These are phyloP conservation scores for Microcyclosporella mali DNA, from an alignment of 2,329 filamentous ascomycete genomes.

Conservation along the genomic window DNA sequence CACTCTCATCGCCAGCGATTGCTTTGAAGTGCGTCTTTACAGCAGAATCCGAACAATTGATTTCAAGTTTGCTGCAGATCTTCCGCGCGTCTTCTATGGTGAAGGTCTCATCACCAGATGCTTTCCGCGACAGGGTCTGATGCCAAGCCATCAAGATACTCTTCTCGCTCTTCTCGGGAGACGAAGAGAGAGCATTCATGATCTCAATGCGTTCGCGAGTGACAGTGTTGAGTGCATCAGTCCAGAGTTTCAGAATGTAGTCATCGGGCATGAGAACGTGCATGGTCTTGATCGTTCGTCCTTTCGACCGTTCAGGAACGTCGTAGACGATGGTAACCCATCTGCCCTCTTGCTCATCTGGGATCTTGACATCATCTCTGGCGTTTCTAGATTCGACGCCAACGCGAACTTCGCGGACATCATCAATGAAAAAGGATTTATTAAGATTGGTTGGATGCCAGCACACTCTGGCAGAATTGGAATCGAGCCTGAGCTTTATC, in stretches of 20 bases:
- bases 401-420: constrained; percentile 83
- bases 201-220: constrained; percentile 80
- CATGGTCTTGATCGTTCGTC: constrained; percentile 65
- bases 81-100: constrained; percentile 73
- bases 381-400: constrained; percentile 83
- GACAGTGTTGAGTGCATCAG: constrained; percentile 73
- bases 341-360: constrained; percentile 59
- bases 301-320: constrained; percentile 69
- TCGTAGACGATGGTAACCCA: constrained; percentile 92
- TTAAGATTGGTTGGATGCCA: constrained; percentile 75
- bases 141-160: constrained; percentile 65
- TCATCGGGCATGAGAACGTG: constrained; percentile 76
- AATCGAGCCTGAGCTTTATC: constrained; percentile 73
- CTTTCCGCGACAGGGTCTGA: constrained; percentile 68
- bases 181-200: constrained; percentile 80
- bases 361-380: constrained; percentile 71
- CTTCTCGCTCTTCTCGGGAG: constrained; percentile 67
- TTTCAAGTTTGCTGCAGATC: constrained; percentile 83
- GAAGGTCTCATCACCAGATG: constrained; percentile 61
- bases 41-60: constrained; percentile 74
- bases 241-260: constrained; percentile 71
- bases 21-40: constrained; percentile 67
- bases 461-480: constrained; percentile 75
- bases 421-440: constrained; percentile 89
- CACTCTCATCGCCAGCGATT: constrained; percentile 59